Evolutionary conservation across 2,329 filamentous ascomycete species (phyloP), one percentile per base, ranked within the genome.

Genomic region (Drechslera avenae): DNA sequence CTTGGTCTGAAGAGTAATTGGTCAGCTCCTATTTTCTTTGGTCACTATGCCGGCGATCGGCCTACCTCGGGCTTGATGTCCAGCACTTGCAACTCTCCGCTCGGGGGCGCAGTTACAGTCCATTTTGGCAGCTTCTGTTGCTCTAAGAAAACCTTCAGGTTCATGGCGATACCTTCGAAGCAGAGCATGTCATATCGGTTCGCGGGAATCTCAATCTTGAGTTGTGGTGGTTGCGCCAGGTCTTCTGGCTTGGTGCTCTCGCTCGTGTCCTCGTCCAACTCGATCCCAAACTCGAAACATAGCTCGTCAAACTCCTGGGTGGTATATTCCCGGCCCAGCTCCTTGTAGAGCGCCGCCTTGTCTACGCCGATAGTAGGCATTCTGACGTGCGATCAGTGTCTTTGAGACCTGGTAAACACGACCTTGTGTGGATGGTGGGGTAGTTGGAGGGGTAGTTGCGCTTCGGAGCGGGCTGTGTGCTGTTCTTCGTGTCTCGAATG

Each of bases 341-440:
- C 91, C 79, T 95, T 87, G 83, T 89, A 97, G 73, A 99, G 90
- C 72, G 88, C 90, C 69, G 91, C 92, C 81, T 97, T 99, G 81
- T 97, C 90, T 67, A 97, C 92, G 66, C 88, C 83, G 67, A 99
- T 97, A 73, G 94, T 99, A 78, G 94, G 94, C 94, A 97, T 97
- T 55, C 74, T 85, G 76, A 72, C 33, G 51, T 32, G 21, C 17
- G 46, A 5, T 18, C 33, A 21, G 23, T 28, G 33, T 31, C 39
- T 30, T 35, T 39, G 23, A 39, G 28, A 35, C 34, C 45, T 39
- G 48, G 50, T 30, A 44, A 44, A 35, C 49, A 46, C 53, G 48
- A 41, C 36, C 36, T 42, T 50, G 46, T 36, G 49, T 42, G 53
- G 39, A 63, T 67, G 61, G 70, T 59, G 70, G 67, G 68, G 66